Evolutionary conservation across 306 rosid genomes (phyloP).

Genomic region (Cicer pinnatifidum): DNA sequence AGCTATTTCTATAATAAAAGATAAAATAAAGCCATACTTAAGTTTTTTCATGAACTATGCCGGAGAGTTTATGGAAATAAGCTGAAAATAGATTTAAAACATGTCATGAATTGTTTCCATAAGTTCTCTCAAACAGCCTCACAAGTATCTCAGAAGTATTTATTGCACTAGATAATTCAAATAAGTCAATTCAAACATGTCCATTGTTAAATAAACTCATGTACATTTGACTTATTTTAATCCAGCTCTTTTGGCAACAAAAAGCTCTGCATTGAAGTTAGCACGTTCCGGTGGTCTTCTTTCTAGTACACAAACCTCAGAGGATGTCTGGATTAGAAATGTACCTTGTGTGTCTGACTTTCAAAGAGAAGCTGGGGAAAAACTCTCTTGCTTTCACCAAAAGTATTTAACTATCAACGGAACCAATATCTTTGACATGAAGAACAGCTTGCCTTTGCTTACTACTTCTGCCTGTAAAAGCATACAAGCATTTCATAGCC

Average conservation of each 20-base stretch:
- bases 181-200: no score
- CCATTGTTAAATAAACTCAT: neutral
- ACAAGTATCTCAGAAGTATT: no score
- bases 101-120: no score
- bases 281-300: slow-evolving; percentile 50
- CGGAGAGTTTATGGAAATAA: no score
- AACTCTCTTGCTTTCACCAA: slow-evolving; percentile 53
- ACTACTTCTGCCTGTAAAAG: slow-evolving; percentile 54
- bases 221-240: slow-evolving; percentile 37
- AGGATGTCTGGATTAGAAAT: slow-evolving; percentile 54
- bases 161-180: no score
- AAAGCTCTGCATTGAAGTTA: slow-evolving; percentile 55
- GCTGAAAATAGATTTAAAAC: no score
- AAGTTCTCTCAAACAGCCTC: no score
- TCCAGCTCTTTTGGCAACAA: slow-evolving; percentile 64
- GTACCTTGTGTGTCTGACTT: slow-evolving; percentile 54
- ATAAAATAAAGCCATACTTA: no score
- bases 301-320: slow-evolving; percentile 42
- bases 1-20: no score
- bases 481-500: slow-evolving; percentile 53
- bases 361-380: slow-evolving; percentile 65
- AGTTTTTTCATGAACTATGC: no score
- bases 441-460: slow-evolving; percentile 51
- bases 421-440: slow-evolving; percentile 55
- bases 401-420: slow-evolving; percentile 56